A percentile compares a stretch with the other conserved stretches of the same genome.
These are phyloP conservation scores for Isatis lusitanica DNA, from an alignment of 441 rosid species.

Conservation along the genomic window DNA sequence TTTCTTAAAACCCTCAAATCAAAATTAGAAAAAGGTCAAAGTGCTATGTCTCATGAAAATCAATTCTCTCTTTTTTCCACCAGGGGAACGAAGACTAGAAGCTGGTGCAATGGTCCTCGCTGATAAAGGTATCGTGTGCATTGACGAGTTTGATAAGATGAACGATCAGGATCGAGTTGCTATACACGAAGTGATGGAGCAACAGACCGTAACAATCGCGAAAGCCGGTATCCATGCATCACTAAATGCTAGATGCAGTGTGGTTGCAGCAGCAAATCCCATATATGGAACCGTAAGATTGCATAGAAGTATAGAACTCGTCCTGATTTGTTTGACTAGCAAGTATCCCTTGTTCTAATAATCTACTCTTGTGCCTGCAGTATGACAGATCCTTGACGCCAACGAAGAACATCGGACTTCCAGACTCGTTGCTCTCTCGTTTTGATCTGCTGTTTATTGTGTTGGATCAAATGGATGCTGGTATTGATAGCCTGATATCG, in stretches of 20 bases:
- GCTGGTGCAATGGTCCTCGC: constrained; percentile 99
- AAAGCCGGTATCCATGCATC: constrained; percentile 99
- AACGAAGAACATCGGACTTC: constrained; percentile 98
- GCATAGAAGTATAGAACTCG: background rate
- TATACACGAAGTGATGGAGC: constrained; percentile 99
- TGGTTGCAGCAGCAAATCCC: constrained; percentile 99
- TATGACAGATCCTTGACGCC: constrained; percentile 97
- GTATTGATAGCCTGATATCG: constrained; percentile 83
- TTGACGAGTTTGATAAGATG: constrained; percentile 99
- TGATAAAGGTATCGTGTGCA: constrained; percentile 95
- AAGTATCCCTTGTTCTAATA: background rate
- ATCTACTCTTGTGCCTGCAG: constrained; percentile 45
- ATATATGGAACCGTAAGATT: constrained; percentile 94
- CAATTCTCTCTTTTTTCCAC: background rate
- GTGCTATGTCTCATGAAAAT: constrained; percentile 16
- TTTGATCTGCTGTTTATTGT: constrained; percentile 95
- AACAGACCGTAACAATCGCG: constrained; percentile 98
- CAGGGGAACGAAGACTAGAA: constrained; percentile 98
- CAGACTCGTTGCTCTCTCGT: constrained; percentile 98
- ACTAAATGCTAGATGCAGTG: constrained; percentile 96
- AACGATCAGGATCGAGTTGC: constrained; percentile 99
- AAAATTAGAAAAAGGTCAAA: background rate
- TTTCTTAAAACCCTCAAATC: background rate
- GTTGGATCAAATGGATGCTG: constrained; percentile 98
- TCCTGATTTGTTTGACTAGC: constrained; percentile 2